Conservation (phyloP, 306 rosid genomes). For the Lotus japonicus region DNA sequence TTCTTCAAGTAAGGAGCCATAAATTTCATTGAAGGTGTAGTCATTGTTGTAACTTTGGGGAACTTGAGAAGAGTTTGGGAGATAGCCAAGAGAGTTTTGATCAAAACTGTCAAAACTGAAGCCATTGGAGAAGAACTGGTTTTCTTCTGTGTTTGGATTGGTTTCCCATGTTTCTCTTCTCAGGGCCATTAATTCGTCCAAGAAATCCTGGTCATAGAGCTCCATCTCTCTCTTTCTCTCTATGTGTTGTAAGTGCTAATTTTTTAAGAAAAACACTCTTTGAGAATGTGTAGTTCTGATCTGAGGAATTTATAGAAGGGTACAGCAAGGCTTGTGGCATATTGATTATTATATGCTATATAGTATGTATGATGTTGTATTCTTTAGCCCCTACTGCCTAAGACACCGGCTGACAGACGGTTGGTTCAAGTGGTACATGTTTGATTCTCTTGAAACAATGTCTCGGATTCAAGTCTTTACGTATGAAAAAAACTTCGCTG, state of each 20-base stretch:
- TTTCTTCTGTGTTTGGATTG: constrained; percentile 43
- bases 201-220: constrained; percentile 52
- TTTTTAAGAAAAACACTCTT: constrained; percentile 31
- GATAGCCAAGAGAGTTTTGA: constrained; percentile 38
- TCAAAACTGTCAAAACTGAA: constrained; percentile 46
- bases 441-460: too few species aligned
- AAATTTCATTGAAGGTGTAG: constrained; percentile 37
- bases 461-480: too few species aligned
- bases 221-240: constrained; percentile 40
- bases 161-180: constrained; percentile 65
- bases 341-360: constrained; percentile 19
- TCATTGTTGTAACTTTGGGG: constrained; percentile 32
- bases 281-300: constrained; percentile 26
- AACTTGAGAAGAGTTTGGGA: constrained; percentile 40
- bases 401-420: too few species aligned
- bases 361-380: constrained; percentile 22
- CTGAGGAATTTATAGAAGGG: constrained; percentile 46
- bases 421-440: too few species aligned
- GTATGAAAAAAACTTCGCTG: too few species aligned
- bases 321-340: constrained; percentile 16
- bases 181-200: constrained; percentile 58
- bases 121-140: constrained; percentile 42
- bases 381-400: constrained; percentile 15
- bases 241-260: constrained; percentile 37
- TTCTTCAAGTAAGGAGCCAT: constrained; percentile 34